phyloP scores from a whole-genome alignment of 2,329 filamentous ascomycete genomes.

The Xylariaceae sp. region DNA sequence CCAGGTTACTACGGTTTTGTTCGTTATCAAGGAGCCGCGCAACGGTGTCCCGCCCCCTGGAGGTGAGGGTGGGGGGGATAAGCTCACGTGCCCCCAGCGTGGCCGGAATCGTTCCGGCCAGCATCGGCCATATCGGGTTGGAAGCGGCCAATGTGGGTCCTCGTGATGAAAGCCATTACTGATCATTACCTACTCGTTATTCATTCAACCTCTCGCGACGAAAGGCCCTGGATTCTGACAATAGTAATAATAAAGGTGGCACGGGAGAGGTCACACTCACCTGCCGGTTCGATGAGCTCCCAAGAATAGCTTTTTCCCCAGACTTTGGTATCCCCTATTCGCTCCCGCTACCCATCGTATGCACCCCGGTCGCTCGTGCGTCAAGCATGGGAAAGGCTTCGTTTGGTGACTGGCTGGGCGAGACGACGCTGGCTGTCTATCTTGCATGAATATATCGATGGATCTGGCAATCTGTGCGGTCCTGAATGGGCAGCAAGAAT shows the following conservation, averaged over 20 bases:
- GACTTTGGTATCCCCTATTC: not conserved
- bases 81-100: constrained; percentile 12
- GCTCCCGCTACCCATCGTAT: not conserved
- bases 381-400: constrained; percentile 10
- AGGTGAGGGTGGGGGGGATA: not conserved
- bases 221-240: not conserved
- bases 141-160: constrained; percentile 13
- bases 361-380: not conserved
- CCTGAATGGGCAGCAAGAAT: not conserved
- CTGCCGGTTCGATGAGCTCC: not conserved
- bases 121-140: constrained; percentile 13
- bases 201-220: not conserved
- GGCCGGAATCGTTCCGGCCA: constrained; percentile 22
- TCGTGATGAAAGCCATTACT: constrained; percentile 13
- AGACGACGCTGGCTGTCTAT: not conserved
- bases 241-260: not conserved
- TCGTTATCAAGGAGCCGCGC: too few species aligned
- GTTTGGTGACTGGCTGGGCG: not conserved
- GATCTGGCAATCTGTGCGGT: constrained; percentile 2
- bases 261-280: not conserved
- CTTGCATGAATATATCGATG: not conserved
- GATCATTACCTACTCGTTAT: constrained; percentile 16
- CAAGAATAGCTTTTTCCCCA: not conserved
- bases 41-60: too few species aligned
- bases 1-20: too few species aligned